A percentile compares a stretch with the other conserved stretches of the same genome.
These are phyloP conservation scores for Plasmodium gaboni DNA, from an alignment of 169 alveolate genomes.

Conservation along the genomic window DNA sequence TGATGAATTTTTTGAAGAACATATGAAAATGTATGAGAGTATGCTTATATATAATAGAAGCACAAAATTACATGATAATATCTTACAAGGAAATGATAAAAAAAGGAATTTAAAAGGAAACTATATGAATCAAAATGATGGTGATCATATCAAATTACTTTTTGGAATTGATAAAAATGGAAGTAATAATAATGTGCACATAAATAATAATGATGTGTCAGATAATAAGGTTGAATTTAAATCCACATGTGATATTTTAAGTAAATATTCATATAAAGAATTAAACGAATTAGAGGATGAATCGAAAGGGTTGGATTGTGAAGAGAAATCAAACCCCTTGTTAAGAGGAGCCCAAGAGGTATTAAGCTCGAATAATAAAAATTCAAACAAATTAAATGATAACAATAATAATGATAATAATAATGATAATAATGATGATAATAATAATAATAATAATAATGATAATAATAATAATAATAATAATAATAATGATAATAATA, in stretches of 20 bases:
- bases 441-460: neutral
- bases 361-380: neutral
- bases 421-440: neutral
- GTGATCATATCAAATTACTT: neutral
- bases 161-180: neutral
- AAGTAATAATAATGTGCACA: neutral
- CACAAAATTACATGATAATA: neutral
- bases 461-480: neutral
- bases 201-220: neutral
- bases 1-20: neutral
- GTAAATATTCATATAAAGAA: neutral
- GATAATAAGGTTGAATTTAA: neutral
- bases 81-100: no score
- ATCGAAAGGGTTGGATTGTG: neutral
- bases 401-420: neutral
- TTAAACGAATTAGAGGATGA: neutral
- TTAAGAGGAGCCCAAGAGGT: no score
- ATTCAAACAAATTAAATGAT: neutral
- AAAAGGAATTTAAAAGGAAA: no score
- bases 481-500: neutral
- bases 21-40: neutral
- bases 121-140: neutral
- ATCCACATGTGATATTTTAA: neutral
- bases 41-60: conserved; percentile 3
- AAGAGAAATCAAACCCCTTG: neutral